A percentile compares a stretch with the other conserved stretches of the same genome.
Evolutionary conservation across 1,139 yeast species (phyloP).

Genomic region (Taphrina communis): DNA sequence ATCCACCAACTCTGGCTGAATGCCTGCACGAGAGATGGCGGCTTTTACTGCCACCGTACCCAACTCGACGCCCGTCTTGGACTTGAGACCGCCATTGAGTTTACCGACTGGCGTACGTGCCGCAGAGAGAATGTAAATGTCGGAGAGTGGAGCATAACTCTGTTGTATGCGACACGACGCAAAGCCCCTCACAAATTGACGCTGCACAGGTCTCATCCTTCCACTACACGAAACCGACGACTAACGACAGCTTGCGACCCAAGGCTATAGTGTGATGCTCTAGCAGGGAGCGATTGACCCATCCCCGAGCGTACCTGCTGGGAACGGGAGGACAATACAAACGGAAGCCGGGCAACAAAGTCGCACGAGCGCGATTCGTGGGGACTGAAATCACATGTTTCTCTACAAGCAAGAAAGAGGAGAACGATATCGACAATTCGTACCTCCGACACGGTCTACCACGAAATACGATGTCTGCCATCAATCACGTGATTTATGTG

Average conservation of each 20-base stretch:
- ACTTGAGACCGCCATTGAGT: slow-evolving; percentile 79
- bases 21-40: slow-evolving; percentile 46
- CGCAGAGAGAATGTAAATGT: slow-evolving; percentile 84
- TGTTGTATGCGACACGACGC: slow-evolving; percentile 1
- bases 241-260: too few species aligned
- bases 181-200: neutral
- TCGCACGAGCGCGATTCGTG: neutral
- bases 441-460: neutral
- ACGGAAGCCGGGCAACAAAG: neutral
- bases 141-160: slow-evolving; percentile 40
- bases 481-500: too few species aligned
- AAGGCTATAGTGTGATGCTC: too few species aligned
- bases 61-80: slow-evolving; percentile 78
- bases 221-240: neutral
- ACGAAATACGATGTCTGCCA: neutral
- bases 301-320: too few species aligned
- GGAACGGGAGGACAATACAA: too few species aligned
- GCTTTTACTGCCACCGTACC: slow-evolving; percentile 87
- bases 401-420: neutral
- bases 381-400: neutral
- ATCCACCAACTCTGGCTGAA: slow-evolving; percentile 76
- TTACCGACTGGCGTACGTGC: slow-evolving; percentile 97
- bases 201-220: slow-evolving; percentile 3
- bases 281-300: too few species aligned
- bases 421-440: neutral